phyloP scores from a whole-genome alignment of 805 yeast species.

The Lipomyces starkeyi region DNA sequence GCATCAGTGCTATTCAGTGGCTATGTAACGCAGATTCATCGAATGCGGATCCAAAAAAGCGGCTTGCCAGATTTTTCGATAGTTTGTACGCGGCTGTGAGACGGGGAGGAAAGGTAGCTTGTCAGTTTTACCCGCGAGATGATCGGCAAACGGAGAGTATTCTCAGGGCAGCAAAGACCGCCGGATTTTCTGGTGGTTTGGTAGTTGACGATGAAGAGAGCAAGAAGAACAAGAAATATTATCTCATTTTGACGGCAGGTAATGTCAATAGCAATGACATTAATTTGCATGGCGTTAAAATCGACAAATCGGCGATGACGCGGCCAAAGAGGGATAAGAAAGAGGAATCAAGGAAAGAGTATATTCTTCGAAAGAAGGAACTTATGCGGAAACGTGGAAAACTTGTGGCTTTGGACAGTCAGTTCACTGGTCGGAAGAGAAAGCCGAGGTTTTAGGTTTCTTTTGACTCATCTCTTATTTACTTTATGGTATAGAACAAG shows the following conservation, averaged over 20 bases:
- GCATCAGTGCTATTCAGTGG: slow-evolving; percentile 97
- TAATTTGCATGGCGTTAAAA: slow-evolving; percentile 77
- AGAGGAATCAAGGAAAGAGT: slow-evolving; percentile 78
- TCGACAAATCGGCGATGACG: slow-evolving; percentile 64
- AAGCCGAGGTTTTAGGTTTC: slow-evolving; percentile 60
- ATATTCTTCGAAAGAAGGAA: slow-evolving; percentile 88
- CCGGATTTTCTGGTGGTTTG: slow-evolving; percentile 96
- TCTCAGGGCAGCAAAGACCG: slow-evolving; percentile 81
- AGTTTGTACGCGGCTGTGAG: slow-evolving; percentile 83
- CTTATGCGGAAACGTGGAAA: slow-evolving; percentile 91
- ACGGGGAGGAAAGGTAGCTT: slow-evolving; percentile 96
- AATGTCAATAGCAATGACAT: slow-evolving; percentile 56
- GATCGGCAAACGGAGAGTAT: slow-evolving; percentile 83
- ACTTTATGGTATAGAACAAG: not conserved
- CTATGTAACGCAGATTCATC: slow-evolving; percentile 92
- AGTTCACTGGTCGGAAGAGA: slow-evolving; percentile 87
- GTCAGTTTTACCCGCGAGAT: slow-evolving; percentile 94
- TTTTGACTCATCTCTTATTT: not conserved
- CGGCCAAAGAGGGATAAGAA: slow-evolving; percentile 55
- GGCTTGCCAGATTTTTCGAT: slow-evolving; percentile 83
- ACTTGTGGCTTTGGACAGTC: slow-evolving; percentile 83
- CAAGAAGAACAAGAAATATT: slow-evolving; percentile 87
- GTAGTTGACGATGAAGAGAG: slow-evolving; percentile 93
- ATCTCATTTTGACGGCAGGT: slow-evolving; percentile 88
- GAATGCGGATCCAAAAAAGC: slow-evolving; percentile 78